Evolutionary conservation across 257 asterid genomes (phyloP).

Genomic region (Rhazya stricta): DNA sequence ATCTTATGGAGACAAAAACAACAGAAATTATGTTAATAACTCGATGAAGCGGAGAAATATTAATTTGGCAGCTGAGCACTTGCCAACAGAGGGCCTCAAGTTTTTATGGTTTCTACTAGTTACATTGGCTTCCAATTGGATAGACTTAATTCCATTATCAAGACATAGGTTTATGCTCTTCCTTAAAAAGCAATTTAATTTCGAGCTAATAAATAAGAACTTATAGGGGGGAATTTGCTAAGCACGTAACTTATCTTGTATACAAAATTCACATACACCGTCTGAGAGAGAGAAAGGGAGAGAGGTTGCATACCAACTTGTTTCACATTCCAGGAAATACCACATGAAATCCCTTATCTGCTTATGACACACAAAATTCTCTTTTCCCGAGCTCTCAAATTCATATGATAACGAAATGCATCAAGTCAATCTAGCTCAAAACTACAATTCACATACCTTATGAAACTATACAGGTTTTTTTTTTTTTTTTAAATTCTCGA

Average conservation of each 20-base stretch:
- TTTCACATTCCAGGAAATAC: neutral
- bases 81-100: neutral
- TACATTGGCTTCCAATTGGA: neutral
- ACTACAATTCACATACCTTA: neutral
- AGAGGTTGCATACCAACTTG: neutral
- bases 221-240: neutral
- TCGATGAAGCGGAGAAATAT: neutral
- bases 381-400: neutral
- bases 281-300: neutral
- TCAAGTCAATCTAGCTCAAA: neutral
- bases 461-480: neutral
- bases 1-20: neutral
- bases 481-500: neutral
- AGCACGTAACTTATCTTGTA: neutral
- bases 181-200: neutral
- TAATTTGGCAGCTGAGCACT: neutral
- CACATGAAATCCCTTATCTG: neutral
- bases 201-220: neutral
- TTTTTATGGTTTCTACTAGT: neutral
- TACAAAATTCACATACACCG: neutral
- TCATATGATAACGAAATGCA: neutral
- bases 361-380: neutral
- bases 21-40: neutral
- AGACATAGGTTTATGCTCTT: neutral
- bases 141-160: neutral